Percentiles rank a stretch among this genome's conserved stretches.
These are phyloP conservation scores for Naegleria gruberi DNA, from an alignment of 208 protist genomes.

Conservation along the genomic window DNA sequence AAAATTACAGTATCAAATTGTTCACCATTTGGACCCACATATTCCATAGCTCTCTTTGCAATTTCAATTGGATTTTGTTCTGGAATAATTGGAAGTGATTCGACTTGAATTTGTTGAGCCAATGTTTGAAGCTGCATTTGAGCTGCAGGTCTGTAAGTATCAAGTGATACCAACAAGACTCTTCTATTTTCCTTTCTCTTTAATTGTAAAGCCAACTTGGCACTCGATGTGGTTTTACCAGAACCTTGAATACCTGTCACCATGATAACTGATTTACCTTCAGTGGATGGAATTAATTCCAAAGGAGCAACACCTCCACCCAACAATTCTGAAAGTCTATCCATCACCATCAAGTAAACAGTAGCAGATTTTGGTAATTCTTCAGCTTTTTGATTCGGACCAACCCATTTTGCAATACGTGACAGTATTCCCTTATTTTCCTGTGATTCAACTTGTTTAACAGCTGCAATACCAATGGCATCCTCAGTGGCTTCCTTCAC, in stretches of 20 bases:
- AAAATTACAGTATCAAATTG: background rate
- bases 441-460: background rate
- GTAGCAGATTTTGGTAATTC: background rate
- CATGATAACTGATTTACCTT: background rate
- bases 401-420: background rate
- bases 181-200: background rate
- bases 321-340: background rate
- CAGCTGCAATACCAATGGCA: background rate
- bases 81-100: background rate
- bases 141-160: background rate
- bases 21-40: background rate
- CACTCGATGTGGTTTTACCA: background rate
- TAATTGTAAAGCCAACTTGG: background rate
- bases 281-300: background rate
- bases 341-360: background rate
- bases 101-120: background rate
- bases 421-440: background rate
- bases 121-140: background rate
- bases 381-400: background rate
- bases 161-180: background rate
- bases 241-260: slow-evolving; percentile 5
- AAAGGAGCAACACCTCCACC: background rate
- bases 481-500: background rate
- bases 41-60: background rate
- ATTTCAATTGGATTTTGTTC: slow-evolving; percentile 2